Conservation (phyloP, 179 eudicot genomes). For the Drosera spatulata region DNA sequence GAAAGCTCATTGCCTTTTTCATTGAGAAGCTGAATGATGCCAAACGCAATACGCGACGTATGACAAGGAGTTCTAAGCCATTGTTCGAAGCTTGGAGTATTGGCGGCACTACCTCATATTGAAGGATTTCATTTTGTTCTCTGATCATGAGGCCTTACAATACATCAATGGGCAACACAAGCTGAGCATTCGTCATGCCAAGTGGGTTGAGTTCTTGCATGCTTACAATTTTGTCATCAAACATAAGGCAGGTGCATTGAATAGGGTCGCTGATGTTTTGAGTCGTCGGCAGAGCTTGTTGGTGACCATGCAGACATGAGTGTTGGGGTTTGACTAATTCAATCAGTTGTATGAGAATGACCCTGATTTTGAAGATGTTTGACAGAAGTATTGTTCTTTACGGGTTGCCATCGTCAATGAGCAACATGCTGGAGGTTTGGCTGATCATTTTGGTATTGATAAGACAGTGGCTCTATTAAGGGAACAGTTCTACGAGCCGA, state of each 20-base stretch:
- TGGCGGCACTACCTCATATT: not conserved
- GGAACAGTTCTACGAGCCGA: conserved; percentile 1
- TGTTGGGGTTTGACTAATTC: not conserved
- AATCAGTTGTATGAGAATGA: not conserved
- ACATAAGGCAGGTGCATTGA: not conserved
- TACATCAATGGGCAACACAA: conserved; percentile 7
- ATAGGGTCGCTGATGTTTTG: not conserved
- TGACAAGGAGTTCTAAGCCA: not conserved
- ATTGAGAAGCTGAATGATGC: not conserved
- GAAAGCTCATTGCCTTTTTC: not conserved
- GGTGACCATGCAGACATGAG: not conserved
- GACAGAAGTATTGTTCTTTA: not conserved
- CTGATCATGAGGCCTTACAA: not conserved
- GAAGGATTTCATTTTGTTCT: not conserved
- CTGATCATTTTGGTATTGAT: not conserved
- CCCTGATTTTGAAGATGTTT: not conserved
- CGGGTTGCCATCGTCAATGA: not conserved
- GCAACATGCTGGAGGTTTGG: not conserved
- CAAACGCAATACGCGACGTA: not conserved
- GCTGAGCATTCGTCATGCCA: conserved; percentile 7
- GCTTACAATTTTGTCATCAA: conserved; percentile 1
- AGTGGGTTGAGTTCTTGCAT: conserved; percentile 2
- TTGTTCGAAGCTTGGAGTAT: not conserved
- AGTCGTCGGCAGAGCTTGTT: too few relatives aligned
- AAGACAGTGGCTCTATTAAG: not conserved